Evolutionary conservation across 441 rosid species (phyloP).

Genomic region (Raphanus hybrid): DNA sequence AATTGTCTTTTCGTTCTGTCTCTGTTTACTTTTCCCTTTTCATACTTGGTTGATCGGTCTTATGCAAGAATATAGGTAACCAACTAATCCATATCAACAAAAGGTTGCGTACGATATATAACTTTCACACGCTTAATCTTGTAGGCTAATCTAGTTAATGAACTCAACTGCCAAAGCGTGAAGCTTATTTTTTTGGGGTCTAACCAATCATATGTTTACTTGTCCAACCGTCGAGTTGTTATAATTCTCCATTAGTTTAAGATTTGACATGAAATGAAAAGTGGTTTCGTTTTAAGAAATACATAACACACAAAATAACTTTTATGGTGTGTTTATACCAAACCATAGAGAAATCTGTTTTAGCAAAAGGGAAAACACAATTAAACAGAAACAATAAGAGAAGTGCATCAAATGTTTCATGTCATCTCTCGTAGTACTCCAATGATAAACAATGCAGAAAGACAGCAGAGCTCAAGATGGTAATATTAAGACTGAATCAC

Average conservation of each 20-base stretch:
- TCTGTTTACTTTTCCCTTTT: background rate
- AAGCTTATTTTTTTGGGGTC: background rate
- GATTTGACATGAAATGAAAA: background rate
- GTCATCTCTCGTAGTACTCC: background rate
- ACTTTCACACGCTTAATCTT: constrained; percentile 17
- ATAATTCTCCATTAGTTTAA: background rate
- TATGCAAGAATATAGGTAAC: background rate
- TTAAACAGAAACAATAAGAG: background rate
- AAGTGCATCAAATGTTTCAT: background rate
- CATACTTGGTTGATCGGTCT: constrained; percentile 13
- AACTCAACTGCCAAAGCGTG: constrained; percentile 8
- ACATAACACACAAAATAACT: background rate
- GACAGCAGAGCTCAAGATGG: background rate
- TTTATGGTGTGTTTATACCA: background rate
- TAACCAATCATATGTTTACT: constrained; percentile 49
- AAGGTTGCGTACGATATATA: background rate
- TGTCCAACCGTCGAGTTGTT: background rate
- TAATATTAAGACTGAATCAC: background rate
- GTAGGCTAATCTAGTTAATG: constrained; percentile 50
- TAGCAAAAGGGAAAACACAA: background rate
- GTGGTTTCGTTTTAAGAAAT: background rate
- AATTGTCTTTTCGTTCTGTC: background rate
- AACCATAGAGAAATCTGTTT: background rate
- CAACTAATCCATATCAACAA: background rate
- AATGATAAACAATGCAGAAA: background rate